Base-by-base conservation (phyloP, 768 basidiomycete species). In the Gelatoporia subvermispora region DNA sequence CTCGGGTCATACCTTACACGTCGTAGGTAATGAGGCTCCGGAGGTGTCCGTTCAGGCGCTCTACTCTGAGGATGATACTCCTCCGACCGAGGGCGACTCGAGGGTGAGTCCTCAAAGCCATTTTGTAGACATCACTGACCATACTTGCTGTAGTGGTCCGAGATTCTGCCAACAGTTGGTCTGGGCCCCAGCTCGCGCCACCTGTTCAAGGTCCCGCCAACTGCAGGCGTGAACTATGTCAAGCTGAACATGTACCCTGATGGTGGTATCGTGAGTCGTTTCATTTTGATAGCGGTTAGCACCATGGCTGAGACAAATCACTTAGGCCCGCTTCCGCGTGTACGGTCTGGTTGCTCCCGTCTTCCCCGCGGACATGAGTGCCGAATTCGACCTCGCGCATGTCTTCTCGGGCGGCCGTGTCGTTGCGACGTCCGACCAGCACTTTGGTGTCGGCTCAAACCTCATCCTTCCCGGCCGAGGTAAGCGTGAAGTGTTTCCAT, bases 241-340 rank as follows among this genome's bases (percentile, higher is more conserved):
- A 96, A 90, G 67, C 80, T 99, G 20, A 84, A 86, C 56, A 93
- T 95, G 81, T 92, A 93, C 68, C 96, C 96, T 2, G 96, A 99
- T 60, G 96, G 96, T 35, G 96, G 96, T 2, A 93, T 98, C 62
- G 93, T 93, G 61, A 70, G 85, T 72, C 37, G 16, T 23, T 10
- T 5, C 18, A 34, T 34, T 17, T 7, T 20, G 16, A 11, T 9
- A 24, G 13, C 21, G 16, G 4, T 7, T 35, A 15, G 18, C 34
- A 40, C 36, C 31, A 31, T 18, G 21, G n/a, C n/a, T n/a, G n/a
- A 7, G 1, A 37, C n/a, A 11, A 15, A 10, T 24, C 25, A 36
- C 28, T 57, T 40, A 94, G 92, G 93, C 90, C 45, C 84, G 95
- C 15, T 96, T 96, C 72, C 77, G 94, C 47, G 90, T 87, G 1